phyloP scores from a whole-genome alignment of 2,329 filamentous ascomycete genomes.

The Sporothrix mexicana region DNA sequence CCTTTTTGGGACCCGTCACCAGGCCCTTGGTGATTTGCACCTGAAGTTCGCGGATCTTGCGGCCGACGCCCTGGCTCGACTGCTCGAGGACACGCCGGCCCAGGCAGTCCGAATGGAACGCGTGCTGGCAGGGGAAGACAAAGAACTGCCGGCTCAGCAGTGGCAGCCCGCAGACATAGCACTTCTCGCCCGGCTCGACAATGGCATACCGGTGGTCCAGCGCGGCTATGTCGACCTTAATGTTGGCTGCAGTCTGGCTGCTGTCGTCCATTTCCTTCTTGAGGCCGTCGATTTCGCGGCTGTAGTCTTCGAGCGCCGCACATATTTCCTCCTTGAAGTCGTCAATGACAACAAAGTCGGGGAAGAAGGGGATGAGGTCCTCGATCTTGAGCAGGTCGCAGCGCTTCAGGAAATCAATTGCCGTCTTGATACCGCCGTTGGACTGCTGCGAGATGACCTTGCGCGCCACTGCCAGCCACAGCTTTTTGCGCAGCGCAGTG shows the following conservation, averaged over 20 bases:
- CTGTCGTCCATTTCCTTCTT: slow-evolving; percentile 97
- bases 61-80: slow-evolving; percentile 74
- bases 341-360: slow-evolving; percentile 97
- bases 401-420: slow-evolving; percentile 89
- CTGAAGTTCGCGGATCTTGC: slow-evolving; percentile 85
- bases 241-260: slow-evolving; percentile 84
- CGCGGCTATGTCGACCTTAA: slow-evolving; percentile 84
- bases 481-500: slow-evolving; percentile 81
- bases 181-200: slow-evolving; percentile 93
- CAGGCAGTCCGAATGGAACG: slow-evolving; percentile 94
- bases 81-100: slow-evolving; percentile 85
- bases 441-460: slow-evolving; percentile 76
- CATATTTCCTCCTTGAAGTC: slow-evolving; percentile 99
- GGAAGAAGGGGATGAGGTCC: slow-evolving; percentile 97
- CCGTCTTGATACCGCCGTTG: slow-evolving; percentile 81
- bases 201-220: slow-evolving; percentile 92
- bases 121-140: slow-evolving; percentile 97
- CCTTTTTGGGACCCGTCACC: slow-evolving; percentile 72
- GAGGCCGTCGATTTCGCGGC: slow-evolving; percentile 83
- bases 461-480: slow-evolving; percentile 94
- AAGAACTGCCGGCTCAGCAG: slow-evolving; percentile 93
- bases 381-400: slow-evolving; percentile 94
- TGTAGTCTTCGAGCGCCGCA: slow-evolving; percentile 89
- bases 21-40: slow-evolving; percentile 79
- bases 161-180: slow-evolving; percentile 85